Conservation (phyloP, 73 alveolate genomes). For the Symbiodinium natans region DNA sequence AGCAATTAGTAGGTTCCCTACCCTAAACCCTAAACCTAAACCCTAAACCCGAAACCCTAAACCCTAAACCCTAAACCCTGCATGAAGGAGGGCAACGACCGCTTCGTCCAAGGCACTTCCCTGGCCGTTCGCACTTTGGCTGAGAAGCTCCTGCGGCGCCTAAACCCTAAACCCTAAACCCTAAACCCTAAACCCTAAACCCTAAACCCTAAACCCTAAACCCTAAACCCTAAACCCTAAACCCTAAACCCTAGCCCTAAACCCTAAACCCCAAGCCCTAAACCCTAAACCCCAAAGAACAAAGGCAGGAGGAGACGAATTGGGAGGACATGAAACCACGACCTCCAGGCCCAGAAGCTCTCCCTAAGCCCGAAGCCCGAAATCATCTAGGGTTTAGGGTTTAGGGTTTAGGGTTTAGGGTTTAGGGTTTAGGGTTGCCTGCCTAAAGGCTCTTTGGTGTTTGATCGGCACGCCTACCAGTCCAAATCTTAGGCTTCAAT, state of each 20-base stretch:
- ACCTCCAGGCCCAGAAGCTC: too few relatives aligned
- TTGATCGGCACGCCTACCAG: too few relatives aligned
- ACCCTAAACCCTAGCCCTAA: background rate
- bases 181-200: background rate
- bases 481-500: too few relatives aligned
- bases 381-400: background rate
- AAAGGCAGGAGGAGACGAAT: too few relatives aligned
- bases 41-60: background rate
- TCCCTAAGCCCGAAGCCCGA: too few relatives aligned
- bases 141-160: too few relatives aligned
- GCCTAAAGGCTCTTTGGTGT: background rate
- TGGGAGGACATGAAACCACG: too few relatives aligned
- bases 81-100: slow-evolving; percentile 5
- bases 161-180: background rate
- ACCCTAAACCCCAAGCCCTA: background rate
- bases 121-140: slow-evolving; percentile 24
- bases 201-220: too few relatives aligned
- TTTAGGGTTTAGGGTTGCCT: background rate
- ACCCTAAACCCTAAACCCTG: background rate
- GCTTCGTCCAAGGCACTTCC: slow-evolving; percentile 8
- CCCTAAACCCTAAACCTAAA: too few relatives aligned
- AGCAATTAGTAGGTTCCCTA: too few relatives aligned
- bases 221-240: too few relatives aligned
- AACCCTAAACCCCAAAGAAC: too few relatives aligned
- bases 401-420: background rate